Conservation (phyloP, 2,329 filamentous ascomycete species). For the Aureobasidium mangrovei region DNA sequence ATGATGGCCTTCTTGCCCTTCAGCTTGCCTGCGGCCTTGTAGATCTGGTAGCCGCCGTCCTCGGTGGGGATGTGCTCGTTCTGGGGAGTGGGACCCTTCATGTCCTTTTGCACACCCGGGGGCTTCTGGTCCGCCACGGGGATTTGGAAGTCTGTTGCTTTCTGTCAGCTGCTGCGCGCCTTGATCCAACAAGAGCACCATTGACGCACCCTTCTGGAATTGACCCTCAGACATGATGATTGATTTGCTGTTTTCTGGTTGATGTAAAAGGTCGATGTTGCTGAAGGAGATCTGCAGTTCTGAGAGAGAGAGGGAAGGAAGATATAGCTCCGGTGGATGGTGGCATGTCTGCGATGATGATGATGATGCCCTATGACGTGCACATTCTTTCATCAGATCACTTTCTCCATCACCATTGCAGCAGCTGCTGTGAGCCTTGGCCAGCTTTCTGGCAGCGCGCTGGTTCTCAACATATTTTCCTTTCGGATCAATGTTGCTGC, state of each 20-base stretch:
- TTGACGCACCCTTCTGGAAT: conserved; percentile 10
- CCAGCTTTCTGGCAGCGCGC: too few relatives aligned
- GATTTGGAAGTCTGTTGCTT: conserved; percentile 37
- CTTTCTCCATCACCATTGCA: too few relatives aligned
- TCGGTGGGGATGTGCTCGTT: conserved; percentile 59
- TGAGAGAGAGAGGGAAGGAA: not conserved
- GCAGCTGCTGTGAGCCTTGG: too few relatives aligned
- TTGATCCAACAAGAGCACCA: too few relatives aligned
- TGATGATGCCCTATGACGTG: too few relatives aligned
- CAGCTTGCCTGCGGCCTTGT: conserved; percentile 69
- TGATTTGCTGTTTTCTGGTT: not conserved
- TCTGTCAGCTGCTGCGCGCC: not conserved
- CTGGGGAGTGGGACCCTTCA: conserved; percentile 42
- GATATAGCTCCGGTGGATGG: not conserved
- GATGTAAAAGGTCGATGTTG: not conserved
- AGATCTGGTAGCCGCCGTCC: conserved; percentile 59
- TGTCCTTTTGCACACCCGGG: conserved; percentile 43
- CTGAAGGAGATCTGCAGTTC: not conserved
- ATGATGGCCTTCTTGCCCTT: conserved; percentile 67
- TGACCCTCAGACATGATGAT: conserved; percentile 12
- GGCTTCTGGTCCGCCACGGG: conserved; percentile 43
- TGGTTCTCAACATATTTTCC: too few relatives aligned
- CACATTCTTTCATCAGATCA: too few relatives aligned
- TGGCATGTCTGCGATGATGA: not conserved
- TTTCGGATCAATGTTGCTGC: too few relatives aligned